Evolutionary conservation across 768 basidiomycete species (phyloP).

Genomic region (Polyporus arcularius): DNA sequence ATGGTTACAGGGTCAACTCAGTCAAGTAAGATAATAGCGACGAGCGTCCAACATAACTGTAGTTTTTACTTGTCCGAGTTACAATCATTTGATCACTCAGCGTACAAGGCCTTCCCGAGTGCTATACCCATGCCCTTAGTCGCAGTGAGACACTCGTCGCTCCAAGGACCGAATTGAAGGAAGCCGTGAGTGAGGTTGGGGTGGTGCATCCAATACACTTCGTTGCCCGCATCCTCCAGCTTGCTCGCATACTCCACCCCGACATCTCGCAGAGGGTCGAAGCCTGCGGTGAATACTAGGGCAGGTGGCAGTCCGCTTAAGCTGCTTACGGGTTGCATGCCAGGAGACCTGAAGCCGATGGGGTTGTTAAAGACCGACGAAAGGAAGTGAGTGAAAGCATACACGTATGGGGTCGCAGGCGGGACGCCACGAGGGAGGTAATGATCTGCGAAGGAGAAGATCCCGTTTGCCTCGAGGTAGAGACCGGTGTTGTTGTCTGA

Average conservation of each 20-base stretch:
- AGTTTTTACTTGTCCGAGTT: too few relatives aligned
- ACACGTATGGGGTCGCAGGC: constrained; percentile 5
- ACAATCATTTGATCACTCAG: background rate
- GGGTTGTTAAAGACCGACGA: background rate
- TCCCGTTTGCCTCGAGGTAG: constrained; percentile 16
- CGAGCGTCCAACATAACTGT: too few relatives aligned
- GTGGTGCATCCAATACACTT: constrained; percentile 12
- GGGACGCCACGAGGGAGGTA: constrained; percentile 11
- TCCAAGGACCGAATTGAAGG: constrained; percentile 16
- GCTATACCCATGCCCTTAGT: background rate
- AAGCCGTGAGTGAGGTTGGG: constrained; percentile 16
- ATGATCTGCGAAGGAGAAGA: constrained; percentile 13
- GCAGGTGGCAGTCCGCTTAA: constrained; percentile 1
- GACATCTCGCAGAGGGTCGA: constrained; percentile 16
- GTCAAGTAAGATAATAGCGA: background rate
- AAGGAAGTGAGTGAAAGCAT: background rate
- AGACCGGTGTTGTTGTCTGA: constrained; percentile 14
- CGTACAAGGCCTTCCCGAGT: background rate
- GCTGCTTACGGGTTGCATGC: background rate
- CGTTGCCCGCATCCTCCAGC: constrained; percentile 6
- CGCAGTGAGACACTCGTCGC: constrained; percentile 11
- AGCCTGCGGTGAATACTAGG: constrained; percentile 8
- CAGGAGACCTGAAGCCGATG: constrained; percentile 1
- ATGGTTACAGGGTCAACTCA: background rate
- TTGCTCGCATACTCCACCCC: constrained; percentile 16